phyloP scores from a whole-genome alignment of 2,329 filamentous ascomycete species.

The Nemania bipapillata region DNA sequence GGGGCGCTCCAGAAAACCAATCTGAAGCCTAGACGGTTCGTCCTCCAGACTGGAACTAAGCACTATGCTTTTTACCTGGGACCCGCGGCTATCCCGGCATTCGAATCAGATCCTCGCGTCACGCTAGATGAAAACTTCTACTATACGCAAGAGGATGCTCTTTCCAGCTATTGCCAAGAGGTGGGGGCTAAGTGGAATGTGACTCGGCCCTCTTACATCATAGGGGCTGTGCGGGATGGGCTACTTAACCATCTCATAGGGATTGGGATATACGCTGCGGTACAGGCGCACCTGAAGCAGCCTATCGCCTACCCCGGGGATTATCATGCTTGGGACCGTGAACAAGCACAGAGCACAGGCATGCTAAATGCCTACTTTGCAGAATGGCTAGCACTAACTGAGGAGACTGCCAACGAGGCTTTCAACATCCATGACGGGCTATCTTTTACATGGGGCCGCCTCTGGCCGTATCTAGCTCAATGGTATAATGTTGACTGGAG shows the following conservation, averaged over 20 bases:
- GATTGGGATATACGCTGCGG: constrained; percentile 6
- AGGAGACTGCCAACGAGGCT: constrained; percentile 3
- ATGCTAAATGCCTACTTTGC: not conserved
- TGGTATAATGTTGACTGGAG: not conserved
- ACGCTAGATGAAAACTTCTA: constrained; percentile 11
- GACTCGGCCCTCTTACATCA: constrained; percentile 10
- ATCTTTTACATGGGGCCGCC: constrained; percentile 8
- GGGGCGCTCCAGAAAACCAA: not conserved
- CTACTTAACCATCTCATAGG: not conserved
- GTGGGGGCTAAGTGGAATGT: constrained; percentile 8
- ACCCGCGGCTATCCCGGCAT: not conserved
- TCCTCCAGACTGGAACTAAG: constrained; percentile 5
- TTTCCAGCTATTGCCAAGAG: not conserved
- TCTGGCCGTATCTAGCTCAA: not conserved
- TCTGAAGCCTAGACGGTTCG: not conserved
- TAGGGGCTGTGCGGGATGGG: constrained; percentile 3
- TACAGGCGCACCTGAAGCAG: constrained; percentile 1
- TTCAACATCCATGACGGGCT: constrained; percentile 10
- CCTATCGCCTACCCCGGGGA: constrained; percentile 3
- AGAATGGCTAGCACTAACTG: constrained; percentile 8
- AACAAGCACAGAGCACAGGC: not conserved
- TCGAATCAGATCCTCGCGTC: constrained; percentile 6
- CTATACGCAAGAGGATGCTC: constrained; percentile 6
- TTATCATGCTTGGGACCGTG: not conserved
- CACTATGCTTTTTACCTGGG: constrained; percentile 8